Conservation (phyloP, 768 basidiomycete species). For the Hemileccinum impolitum region DNA sequence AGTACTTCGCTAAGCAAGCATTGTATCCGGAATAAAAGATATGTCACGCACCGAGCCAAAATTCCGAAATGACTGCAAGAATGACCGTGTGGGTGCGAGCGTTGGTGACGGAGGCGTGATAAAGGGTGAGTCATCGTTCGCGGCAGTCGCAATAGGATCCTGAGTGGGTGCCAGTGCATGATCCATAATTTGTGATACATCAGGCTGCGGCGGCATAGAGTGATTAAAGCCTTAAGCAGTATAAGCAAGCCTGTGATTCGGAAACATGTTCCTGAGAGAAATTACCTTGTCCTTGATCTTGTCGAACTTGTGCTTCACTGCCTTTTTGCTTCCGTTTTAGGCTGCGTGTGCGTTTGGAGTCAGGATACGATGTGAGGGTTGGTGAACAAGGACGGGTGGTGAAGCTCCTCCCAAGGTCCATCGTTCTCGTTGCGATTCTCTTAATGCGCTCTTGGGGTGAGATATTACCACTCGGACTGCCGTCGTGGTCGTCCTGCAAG, state of each 20-base stretch:
- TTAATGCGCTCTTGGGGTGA: constrained; percentile 46
- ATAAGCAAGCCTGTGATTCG: constrained; percentile 9
- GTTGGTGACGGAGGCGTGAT: constrained; percentile 72
- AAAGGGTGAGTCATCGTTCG: constrained; percentile 58
- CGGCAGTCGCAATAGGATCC: constrained; percentile 8
- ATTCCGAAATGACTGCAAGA: constrained; percentile 55
- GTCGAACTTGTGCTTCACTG: constrained; percentile 32
- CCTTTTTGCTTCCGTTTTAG: constrained; percentile 50
- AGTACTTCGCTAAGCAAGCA: not conserved
- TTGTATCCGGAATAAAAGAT: not conserved
- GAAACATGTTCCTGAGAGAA: constrained; percentile 25
- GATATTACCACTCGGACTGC: constrained; percentile 24
- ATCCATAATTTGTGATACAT: constrained; percentile 6
- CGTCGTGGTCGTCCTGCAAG: constrained; percentile 29
- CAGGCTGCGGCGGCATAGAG: constrained; percentile 23
- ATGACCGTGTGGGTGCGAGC: constrained; percentile 40
- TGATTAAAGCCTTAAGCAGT: constrained; percentile 8
- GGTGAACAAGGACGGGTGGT: constrained; percentile 38
- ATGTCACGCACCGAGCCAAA: constrained; percentile 60
- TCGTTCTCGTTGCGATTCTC: constrained; percentile 55
- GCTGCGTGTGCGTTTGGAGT: constrained; percentile 53
- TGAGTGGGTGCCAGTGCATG: constrained; percentile 3
- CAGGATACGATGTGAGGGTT: constrained; percentile 28
- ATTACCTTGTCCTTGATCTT: constrained; percentile 30
- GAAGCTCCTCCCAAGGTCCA: constrained; percentile 61